Conservation (phyloP, 2,329 filamentous ascomycete species). For the Aureobasidium sp. region DNA sequence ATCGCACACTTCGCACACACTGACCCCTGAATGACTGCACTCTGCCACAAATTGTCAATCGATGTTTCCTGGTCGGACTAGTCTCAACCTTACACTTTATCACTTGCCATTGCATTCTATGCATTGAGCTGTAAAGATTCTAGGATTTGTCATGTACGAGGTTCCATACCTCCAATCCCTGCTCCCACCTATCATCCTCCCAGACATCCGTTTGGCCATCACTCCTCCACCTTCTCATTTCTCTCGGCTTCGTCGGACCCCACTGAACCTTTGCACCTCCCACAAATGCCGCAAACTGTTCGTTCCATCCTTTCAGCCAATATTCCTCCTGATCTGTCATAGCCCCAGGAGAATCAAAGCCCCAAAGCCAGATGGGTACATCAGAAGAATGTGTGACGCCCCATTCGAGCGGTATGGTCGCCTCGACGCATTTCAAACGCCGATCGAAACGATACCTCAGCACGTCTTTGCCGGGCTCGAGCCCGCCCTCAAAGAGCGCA, state of each 20-base stretch:
- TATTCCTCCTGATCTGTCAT: slow-evolving; percentile 40
- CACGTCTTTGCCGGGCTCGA: slow-evolving; percentile 37
- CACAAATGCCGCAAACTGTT: slow-evolving; percentile 35
- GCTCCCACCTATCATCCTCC: slow-evolving; percentile 40
- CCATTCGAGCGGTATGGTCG: slow-evolving; percentile 38
- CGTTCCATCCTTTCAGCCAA: slow-evolving; percentile 34
- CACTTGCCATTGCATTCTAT: no score
- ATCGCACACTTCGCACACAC: no score
- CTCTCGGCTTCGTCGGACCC: slow-evolving; percentile 28
- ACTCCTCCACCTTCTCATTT: slow-evolving; percentile 37
- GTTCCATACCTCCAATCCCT: slow-evolving; percentile 44
- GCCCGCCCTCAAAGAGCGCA: slow-evolving; percentile 35
- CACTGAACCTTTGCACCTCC: slow-evolving; percentile 34
- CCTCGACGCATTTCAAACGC: slow-evolving; percentile 42
- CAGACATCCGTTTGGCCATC: slow-evolving; percentile 42
- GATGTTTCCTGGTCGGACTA: no score
- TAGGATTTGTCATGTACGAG: neutral
- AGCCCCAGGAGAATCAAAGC: slow-evolving; percentile 34
- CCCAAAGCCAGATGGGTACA: slow-evolving; percentile 51
- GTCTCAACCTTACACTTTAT: no score
- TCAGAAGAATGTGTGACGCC: slow-evolving; percentile 51
- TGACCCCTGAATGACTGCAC: no score
- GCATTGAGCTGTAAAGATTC: no score
- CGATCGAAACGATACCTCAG: slow-evolving; percentile 50
- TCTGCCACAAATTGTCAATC: no score